A percentile compares a stretch with the other conserved stretches of the same genome.
phyloP scores from a whole-genome alignment of 306 rosid species.

The Glycine latifolia region DNA sequence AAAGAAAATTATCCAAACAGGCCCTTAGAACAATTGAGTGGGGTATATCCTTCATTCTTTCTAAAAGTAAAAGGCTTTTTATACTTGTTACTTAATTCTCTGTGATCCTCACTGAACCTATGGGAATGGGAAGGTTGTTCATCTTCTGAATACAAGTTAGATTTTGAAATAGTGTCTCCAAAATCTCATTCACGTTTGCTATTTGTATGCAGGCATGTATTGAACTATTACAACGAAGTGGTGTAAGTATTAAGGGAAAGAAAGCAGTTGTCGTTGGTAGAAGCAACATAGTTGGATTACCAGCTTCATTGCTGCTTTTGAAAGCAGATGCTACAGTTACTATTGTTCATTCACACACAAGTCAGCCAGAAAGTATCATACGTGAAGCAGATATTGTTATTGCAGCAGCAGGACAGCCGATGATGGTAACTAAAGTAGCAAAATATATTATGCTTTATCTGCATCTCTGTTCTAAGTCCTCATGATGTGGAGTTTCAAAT shows the following conservation, averaged over 20 bases:
- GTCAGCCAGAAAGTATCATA: slow-evolving; percentile 68
- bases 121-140: slow-evolving; percentile 13
- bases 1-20: too few species aligned
- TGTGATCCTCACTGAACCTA: slow-evolving; percentile 17
- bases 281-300: slow-evolving; percentile 95
- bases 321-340: slow-evolving; percentile 92
- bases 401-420: slow-evolving; percentile 96
- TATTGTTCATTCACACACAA: slow-evolving; percentile 75
- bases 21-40: background rate
- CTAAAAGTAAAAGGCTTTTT: background rate
- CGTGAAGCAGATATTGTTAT: slow-evolving; percentile 86
- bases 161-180: too few species aligned
- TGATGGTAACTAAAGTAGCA: slow-evolving; percentile 61
- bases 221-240: slow-evolving; percentile 83
- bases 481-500: slow-evolving; percentile 28
- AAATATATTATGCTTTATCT: slow-evolving; percentile 12
- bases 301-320: slow-evolving; percentile 83
- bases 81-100: background rate
- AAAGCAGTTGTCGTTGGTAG: slow-evolving; percentile 92
- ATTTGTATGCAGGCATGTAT: slow-evolving; percentile 73
- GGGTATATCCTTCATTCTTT: slow-evolving; percentile 6
- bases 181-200: background rate
- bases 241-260: slow-evolving; percentile 78
- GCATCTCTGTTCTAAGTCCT: background rate
- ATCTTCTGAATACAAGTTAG: too few species aligned